Evolutionary conservation across 371 early-diverging fungal genomes (phyloP).

Genomic region (Rhizomucor pusillus): DNA sequence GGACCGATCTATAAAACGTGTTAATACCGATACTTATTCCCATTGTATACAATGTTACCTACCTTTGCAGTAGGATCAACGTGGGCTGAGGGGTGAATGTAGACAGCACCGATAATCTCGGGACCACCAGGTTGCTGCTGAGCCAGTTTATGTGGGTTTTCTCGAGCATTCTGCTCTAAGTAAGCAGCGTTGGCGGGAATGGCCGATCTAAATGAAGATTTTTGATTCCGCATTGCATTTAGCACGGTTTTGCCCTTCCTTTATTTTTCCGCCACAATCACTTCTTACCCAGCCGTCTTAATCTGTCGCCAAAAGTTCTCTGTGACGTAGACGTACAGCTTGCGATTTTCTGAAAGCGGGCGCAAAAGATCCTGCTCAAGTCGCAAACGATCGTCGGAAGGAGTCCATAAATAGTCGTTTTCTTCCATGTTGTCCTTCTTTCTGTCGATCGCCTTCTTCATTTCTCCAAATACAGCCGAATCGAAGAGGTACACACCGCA

Average conservation of each 20-base stretch:
- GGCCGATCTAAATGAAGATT: constrained; percentile 80
- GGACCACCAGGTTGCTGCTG: constrained; percentile 54
- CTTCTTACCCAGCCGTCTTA: constrained; percentile 85
- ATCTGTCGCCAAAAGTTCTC: constrained; percentile 92
- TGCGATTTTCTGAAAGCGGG: constrained; percentile 75
- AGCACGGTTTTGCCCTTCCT: not conserved
- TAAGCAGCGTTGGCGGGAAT: constrained; percentile 91
- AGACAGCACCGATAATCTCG: constrained; percentile 89
- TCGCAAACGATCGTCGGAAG: constrained; percentile 70
- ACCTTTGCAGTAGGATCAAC: constrained; percentile 92
- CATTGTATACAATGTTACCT: constrained; percentile 4
- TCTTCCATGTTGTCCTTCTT: constrained; percentile 62
- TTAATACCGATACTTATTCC: not conserved
- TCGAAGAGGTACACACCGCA: constrained; percentile 94
- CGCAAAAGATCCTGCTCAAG: constrained; percentile 92
- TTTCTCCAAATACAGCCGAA: constrained; percentile 78
- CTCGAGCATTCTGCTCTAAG: constrained; percentile 71
- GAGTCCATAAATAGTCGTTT: constrained; percentile 49
- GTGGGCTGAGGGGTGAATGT: constrained; percentile 91
- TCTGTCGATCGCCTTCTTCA: constrained; percentile 65
- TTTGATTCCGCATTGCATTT: not conserved
- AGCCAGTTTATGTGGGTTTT: constrained; percentile 66
- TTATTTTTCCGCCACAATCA: not conserved
- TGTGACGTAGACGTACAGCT: constrained; percentile 79
- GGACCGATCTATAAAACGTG: constrained; percentile 75